These are phyloP conservation scores for Aspergillus flavus DNA, from an alignment of 2,329 filamentous ascomycete species.

Conservation along the genomic window DNA sequence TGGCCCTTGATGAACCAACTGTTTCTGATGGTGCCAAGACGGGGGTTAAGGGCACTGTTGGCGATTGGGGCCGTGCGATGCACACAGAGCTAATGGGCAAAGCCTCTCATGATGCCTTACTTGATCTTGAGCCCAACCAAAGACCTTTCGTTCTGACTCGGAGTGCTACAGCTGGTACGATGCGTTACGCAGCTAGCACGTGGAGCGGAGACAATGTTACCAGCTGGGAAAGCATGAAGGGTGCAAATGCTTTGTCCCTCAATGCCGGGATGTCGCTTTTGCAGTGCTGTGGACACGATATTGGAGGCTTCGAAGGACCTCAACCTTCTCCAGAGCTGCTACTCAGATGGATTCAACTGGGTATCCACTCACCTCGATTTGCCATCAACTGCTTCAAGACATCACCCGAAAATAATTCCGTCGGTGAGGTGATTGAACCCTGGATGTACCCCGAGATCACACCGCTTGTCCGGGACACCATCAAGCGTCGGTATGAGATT, in stretches of 20 bases:
- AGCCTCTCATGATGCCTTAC: constrained; percentile 68
- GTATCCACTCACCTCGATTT: constrained; percentile 69
- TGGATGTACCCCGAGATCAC: constrained; percentile 75
- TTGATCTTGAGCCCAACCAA: constrained; percentile 59
- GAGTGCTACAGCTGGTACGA: constrained; percentile 70
- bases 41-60: constrained; percentile 54
- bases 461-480: constrained; percentile 63
- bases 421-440: constrained; percentile 74
- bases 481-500: constrained; percentile 71
- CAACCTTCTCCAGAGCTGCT: constrained; percentile 72
- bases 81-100: constrained; percentile 73
- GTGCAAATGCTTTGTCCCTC: constrained; percentile 68
- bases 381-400: constrained; percentile 82
- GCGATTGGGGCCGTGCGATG: constrained; percentile 69
- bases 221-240: constrained; percentile 73
- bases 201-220: constrained; percentile 78
- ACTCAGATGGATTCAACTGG: constrained; percentile 73
- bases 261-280: constrained; percentile 70
- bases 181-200: constrained; percentile 70
- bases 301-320: constrained; percentile 71
- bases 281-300: constrained; percentile 73
- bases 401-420: constrained; percentile 62
- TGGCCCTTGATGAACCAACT: constrained; percentile 55
- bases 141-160: constrained; percentile 71
- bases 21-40: constrained; percentile 41